phyloP scores from a whole-genome alignment of 805 yeast genomes.

The Scheffersomyces stipitis region DNA sequence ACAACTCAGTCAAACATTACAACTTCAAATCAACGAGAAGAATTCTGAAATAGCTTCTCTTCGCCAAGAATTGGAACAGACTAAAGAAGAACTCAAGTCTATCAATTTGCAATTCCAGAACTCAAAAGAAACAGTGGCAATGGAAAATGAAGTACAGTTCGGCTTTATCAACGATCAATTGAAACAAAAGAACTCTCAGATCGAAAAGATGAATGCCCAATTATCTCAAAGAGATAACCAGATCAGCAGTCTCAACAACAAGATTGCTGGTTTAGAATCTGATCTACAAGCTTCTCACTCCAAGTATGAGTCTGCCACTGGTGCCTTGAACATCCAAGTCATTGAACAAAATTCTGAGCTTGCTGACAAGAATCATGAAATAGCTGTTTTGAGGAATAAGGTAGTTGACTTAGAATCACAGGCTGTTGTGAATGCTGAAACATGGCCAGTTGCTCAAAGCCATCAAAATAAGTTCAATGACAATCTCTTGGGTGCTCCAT shows the following conservation, averaged over 20 bases:
- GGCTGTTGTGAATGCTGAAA: not conserved
- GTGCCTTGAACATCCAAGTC: not conserved
- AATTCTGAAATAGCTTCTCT: no score
- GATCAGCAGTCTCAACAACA: not conserved
- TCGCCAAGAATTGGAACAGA: not conserved
- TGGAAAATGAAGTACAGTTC: not conserved
- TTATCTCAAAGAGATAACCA: not conserved
- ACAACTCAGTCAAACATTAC: no score
- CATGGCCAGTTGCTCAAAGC: no score
- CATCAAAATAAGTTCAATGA: not conserved
- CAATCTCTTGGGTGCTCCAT: not conserved
- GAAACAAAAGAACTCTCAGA: conserved; percentile 2
- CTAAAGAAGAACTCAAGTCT: not conserved
- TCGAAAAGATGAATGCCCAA: conserved; percentile 1
- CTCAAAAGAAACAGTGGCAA: not conserved
- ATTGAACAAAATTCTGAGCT: not conserved
- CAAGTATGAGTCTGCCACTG: not conserved
- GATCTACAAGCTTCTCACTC: not conserved
- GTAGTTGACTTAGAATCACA: not conserved
- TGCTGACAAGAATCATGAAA: not conserved
- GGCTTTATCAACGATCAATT: conserved; percentile 3
- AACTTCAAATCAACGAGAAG: no score
- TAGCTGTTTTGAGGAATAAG: conserved; percentile 1
- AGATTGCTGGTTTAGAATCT: not conserved
- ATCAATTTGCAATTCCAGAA: not conserved